Base-by-base conservation (phyloP, 2,329 filamentous ascomycete species). In the Xylaria hypoxylon region DNA sequence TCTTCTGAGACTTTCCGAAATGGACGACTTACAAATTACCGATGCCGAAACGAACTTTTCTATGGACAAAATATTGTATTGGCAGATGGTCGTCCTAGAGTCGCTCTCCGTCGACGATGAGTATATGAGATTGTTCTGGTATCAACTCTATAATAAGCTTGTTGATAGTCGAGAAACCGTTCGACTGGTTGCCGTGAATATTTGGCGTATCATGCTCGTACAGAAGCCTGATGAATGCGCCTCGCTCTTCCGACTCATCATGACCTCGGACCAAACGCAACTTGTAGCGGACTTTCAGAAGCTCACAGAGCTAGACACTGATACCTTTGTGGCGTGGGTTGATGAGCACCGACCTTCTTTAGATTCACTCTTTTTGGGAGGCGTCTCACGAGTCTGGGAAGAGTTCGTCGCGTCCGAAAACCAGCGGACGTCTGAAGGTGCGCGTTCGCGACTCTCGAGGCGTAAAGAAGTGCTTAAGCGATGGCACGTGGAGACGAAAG, bases 201-300 rank as follows among this genome's bases (percentile, higher is more conserved):
- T 98, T 26, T 93, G 95, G 87, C 89, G 96, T n/a, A 92, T 97
- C 51, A 88, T 98, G 71, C 85, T 98, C 62, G 93, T 98, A 0
- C 95, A 98, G 74, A 97, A 97, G 78, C 94, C 95, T 0, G 87
- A 92, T 4, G 94, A 97, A 76, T 92, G 92, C 22, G 86, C 89
- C 0, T 83, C 85, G 0, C 86, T 97, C 56, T 86, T 98, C 51
- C 89, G 87, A 22, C 89, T 93, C 67, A 89, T 89, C 38, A 89
- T 91, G 73, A 85, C 86, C 0, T 83, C 87, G 1, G 89, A 96
- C 35, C 92, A 96, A 70, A 85, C 88, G 60, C 85, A 90, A 59
- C 80, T 97, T 5, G 89, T 88, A 4, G 86, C 87, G 11, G 93
- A 92, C 0, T 97, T 98, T 74, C 89, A 93, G 74, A 92, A 92